Percentiles rank a stretch among this genome's conserved stretches.
phyloP scores from a whole-genome alignment of 2,329 filamentous ascomycete species.

The Phymatotrichopsis omnivora region DNA sequence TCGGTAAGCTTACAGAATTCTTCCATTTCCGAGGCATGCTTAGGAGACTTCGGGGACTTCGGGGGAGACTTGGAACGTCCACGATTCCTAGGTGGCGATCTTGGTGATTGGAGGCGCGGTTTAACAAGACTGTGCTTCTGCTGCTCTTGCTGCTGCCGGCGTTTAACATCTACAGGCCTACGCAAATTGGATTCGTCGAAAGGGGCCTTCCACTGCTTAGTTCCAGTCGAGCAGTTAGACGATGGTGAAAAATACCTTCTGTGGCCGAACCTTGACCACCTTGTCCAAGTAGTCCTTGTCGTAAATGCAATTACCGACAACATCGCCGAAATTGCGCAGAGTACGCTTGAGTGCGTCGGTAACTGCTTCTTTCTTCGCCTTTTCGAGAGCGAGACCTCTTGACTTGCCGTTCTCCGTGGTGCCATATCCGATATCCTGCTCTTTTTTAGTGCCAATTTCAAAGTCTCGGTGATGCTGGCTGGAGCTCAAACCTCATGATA shows the following conservation, averaged over 20 bases:
- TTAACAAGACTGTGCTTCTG: background rate
- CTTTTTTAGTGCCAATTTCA: slow-evolving; percentile 7
- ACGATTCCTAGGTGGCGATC: too few relatives aligned
- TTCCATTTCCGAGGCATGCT: too few relatives aligned
- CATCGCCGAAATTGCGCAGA: slow-evolving; percentile 84
- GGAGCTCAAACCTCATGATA: slow-evolving; percentile 61
- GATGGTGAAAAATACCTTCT: slow-evolving; percentile 14
- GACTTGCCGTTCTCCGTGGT: slow-evolving; percentile 93
- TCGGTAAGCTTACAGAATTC: too few relatives aligned
- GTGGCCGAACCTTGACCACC: slow-evolving; percentile 72
- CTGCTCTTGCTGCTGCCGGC: background rate
- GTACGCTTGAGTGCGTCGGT: slow-evolving; percentile 89
- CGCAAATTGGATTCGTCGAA: background rate
- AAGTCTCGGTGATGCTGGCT: background rate
- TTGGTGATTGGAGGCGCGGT: background rate
- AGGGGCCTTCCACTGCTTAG: background rate
- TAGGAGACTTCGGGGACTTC: too few relatives aligned
- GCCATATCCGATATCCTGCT: slow-evolving; percentile 80
- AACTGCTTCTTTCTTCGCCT: slow-evolving; percentile 95
- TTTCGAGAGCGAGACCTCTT: slow-evolving; percentile 93
- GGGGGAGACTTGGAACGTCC: too few relatives aligned
- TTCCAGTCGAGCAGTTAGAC: background rate
- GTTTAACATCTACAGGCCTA: background rate
- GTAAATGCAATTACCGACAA: slow-evolving; percentile 96
- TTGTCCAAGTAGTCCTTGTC: slow-evolving; percentile 88